phyloP scores from a whole-genome alignment of 2,329 filamentous ascomycete species.

The Colletotrichum costaricense region DNA sequence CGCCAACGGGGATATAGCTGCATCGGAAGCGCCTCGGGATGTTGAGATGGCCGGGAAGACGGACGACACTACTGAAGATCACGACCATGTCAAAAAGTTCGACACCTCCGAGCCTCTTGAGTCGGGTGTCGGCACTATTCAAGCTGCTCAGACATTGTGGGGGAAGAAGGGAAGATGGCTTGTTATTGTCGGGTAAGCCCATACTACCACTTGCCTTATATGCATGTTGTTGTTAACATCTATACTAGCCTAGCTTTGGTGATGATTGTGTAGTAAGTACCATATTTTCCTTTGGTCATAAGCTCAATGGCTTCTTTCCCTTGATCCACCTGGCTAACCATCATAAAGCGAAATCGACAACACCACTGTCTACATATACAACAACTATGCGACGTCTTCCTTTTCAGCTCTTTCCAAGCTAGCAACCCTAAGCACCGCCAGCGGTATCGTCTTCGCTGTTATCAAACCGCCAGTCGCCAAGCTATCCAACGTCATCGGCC shows the following conservation, averaged over 20 bases:
- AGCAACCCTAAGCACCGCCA: constrained; percentile 15
- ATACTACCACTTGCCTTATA: background rate
- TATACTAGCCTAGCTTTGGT: constrained; percentile 5
- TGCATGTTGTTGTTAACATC: background rate
- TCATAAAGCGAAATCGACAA: constrained; percentile 16
- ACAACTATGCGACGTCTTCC: constrained; percentile 23
- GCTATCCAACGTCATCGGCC: constrained; percentile 20
- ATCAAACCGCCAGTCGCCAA: constrained; percentile 24
- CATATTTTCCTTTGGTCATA: too few species aligned
- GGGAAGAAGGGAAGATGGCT: constrained; percentile 19
- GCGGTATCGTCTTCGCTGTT: constrained; percentile 14
- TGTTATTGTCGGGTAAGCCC: constrained; percentile 13
- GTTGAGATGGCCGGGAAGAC: background rate
- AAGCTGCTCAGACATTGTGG: constrained; percentile 17
- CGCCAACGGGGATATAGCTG: background rate
- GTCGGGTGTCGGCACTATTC: constrained; percentile 10
- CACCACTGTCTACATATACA: constrained; percentile 21
- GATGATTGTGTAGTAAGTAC: constrained; percentile 19
- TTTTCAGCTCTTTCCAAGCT: constrained; percentile 22
- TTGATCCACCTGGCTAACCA: background rate
- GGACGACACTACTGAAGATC: background rate
- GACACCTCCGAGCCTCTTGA: background rate
- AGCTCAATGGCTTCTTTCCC: too few species aligned
- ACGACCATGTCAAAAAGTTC: background rate
- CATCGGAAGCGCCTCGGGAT: background rate